Conservation (phyloP, 768 basidiomycete genomes). For the Bullera alba region DNA sequence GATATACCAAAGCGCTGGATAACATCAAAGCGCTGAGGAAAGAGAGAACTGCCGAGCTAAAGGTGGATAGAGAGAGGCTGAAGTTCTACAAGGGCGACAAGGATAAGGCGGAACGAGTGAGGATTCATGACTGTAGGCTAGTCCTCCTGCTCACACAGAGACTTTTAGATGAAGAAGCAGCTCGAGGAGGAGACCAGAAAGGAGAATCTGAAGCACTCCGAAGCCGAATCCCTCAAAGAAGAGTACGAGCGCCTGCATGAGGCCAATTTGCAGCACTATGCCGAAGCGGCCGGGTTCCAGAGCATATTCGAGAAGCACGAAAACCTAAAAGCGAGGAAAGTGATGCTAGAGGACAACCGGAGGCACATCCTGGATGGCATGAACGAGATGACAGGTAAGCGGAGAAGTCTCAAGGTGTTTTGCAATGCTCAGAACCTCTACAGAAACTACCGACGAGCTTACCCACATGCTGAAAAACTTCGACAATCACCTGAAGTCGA, state of each 20-base stretch:
- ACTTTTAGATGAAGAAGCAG: constrained; percentile 28
- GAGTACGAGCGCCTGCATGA: constrained; percentile 59
- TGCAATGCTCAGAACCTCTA: neutral
- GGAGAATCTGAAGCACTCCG: constrained; percentile 64
- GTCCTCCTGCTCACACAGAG: neutral
- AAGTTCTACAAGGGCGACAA: constrained; percentile 73
- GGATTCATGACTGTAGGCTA: constrained; percentile 10
- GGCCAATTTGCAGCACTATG: constrained; percentile 57
- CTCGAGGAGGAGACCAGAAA: constrained; percentile 62
- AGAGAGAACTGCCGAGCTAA: constrained; percentile 81
- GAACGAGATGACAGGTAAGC: constrained; percentile 60
- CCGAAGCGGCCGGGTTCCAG: constrained; percentile 70
- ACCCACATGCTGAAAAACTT: constrained; percentile 45
- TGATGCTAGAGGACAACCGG: constrained; percentile 59
- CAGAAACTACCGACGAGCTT: constrained; percentile 67
- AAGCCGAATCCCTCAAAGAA: constrained; percentile 64
- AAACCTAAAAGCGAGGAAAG: constrained; percentile 57
- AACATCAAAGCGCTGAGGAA: constrained; percentile 84
- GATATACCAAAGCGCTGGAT: constrained; percentile 94
- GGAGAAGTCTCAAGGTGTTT: constrained; percentile 4
- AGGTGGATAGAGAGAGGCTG: constrained; percentile 83
- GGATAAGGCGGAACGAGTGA: constrained; percentile 69
- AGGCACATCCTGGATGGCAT: constrained; percentile 59
- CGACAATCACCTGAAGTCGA: constrained; percentile 47
- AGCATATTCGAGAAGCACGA: constrained; percentile 63